Evolutionary conservation across 108 stramenopile species (phyloP).

Genomic region (Pseudonitzschia multistriata): DNA sequence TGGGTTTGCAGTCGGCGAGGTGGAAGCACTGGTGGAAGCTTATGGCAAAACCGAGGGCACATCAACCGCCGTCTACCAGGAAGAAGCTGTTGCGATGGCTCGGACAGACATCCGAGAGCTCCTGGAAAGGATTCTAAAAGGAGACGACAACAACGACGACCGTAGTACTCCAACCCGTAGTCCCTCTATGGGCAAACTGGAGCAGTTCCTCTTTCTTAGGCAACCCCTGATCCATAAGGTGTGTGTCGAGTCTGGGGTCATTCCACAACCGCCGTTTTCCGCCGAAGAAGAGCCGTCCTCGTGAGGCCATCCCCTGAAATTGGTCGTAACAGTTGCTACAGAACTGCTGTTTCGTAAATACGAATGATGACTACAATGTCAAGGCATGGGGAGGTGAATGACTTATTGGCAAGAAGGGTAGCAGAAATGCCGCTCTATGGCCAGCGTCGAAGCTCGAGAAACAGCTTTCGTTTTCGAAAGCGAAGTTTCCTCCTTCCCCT

Average conservation of each 20-base stretch:
- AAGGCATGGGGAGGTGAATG: too few relatives aligned
- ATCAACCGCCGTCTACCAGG: not conserved
- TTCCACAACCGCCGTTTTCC: not conserved
- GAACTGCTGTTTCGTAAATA: too few relatives aligned
- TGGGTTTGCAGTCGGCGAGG: conserved; percentile 57
- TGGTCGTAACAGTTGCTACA: too few relatives aligned
- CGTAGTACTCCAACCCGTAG: not conserved
- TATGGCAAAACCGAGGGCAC: not conserved
- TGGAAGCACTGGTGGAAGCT: conserved; percentile 40
- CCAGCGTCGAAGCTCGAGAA: too few relatives aligned
- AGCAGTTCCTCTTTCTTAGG: conserved; percentile 40
- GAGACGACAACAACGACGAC: conserved; percentile 12
- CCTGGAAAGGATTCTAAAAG: not conserved
- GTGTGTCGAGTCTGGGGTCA: conserved; percentile 37
- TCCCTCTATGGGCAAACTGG: conserved; percentile 53
- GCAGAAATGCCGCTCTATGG: too few relatives aligned
- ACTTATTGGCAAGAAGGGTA: too few relatives aligned
- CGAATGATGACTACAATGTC: too few relatives aligned
- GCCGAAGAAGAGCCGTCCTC: not conserved
- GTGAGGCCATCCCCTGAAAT: too few relatives aligned
- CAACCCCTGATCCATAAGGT: conserved; percentile 37
- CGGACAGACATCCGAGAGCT: not conserved
- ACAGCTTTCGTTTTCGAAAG: too few relatives aligned
- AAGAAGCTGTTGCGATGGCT: conserved; percentile 19
- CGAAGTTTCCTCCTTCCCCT: too few relatives aligned